These are phyloP conservation scores for Arachnomyces sp. DNA, from an alignment of 2,329 filamentous ascomycete species.

Conservation along the genomic window DNA sequence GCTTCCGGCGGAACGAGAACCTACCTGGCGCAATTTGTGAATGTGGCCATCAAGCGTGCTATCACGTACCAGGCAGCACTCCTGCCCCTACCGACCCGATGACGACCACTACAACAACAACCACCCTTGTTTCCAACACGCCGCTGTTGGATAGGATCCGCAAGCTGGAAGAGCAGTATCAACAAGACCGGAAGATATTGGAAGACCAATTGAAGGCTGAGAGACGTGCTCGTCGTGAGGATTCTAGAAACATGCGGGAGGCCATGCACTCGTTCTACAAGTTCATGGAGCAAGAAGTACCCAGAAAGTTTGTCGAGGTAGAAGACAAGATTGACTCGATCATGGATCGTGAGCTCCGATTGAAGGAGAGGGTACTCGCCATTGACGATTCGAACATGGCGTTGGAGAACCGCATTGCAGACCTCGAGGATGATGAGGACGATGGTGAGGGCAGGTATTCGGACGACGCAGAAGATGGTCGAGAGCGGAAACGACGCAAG, in stretches of 20 bases:
- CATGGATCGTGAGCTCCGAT: slow-evolving; percentile 19
- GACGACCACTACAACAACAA: slow-evolving; percentile 2
- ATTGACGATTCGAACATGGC: slow-evolving; percentile 21
- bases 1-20: slow-evolving; percentile 28
- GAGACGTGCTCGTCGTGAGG: slow-evolving; percentile 19
- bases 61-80: slow-evolving; percentile 25
- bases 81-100: slow-evolving; percentile 2
- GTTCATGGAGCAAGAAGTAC: slow-evolving; percentile 20
- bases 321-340: slow-evolving; percentile 20
- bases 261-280: slow-evolving; percentile 22
- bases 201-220: slow-evolving; percentile 18
- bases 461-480: not conserved
- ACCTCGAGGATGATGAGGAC: slow-evolving; percentile 14
- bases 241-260: slow-evolving; percentile 21
- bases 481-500: not conserved
- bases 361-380: slow-evolving; percentile 18
- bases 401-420: slow-evolving; percentile 16
- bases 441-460: not conserved
- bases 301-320: slow-evolving; percentile 18
- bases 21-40: slow-evolving; percentile 37
- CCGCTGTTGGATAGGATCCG: slow-evolving; percentile 17
- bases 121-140: slow-evolving; percentile 5
- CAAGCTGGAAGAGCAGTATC: slow-evolving; percentile 18
- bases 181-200: slow-evolving; percentile 17
- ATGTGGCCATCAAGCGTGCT: slow-evolving; percentile 42